These are phyloP conservation scores for Piloderma croceum DNA, from an alignment of 768 basidiomycete genomes.

Conservation along the genomic window DNA sequence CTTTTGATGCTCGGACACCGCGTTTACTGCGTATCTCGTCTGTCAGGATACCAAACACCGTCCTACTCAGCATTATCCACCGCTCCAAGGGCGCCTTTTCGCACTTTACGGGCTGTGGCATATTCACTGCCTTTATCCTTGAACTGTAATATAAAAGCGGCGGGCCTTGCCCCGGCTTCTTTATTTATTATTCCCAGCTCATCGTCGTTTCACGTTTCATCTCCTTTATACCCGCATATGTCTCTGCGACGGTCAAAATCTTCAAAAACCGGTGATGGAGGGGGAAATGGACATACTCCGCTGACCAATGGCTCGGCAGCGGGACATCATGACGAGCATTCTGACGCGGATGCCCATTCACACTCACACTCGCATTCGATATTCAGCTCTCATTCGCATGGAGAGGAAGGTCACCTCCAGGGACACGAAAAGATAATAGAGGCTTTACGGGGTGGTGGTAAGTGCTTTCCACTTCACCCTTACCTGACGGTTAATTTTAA, in stretches of 20 bases:
- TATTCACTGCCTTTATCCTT: too few relatives aligned
- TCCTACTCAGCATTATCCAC: too few relatives aligned
- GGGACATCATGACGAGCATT: too few relatives aligned
- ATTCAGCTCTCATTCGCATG: conserved; percentile 58
- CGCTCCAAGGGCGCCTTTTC: too few relatives aligned
- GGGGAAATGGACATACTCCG: conserved; percentile 21
- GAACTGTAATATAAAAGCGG: too few relatives aligned
- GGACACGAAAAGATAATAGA: conserved; percentile 65
- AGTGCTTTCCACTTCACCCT: conserved; percentile 15
- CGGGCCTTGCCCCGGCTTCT: too few relatives aligned
- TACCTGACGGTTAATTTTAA: neutral
- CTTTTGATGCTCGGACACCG: too few relatives aligned
- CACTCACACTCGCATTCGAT: conserved; percentile 61
- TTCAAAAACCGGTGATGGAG: conserved; percentile 5
- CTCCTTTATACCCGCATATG: too few relatives aligned
- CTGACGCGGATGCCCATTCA: conserved; percentile 32
- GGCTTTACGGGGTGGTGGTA: conserved; percentile 62
- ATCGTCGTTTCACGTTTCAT: neutral
- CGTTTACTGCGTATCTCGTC: too few relatives aligned
- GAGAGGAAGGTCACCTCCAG: conserved; percentile 50
- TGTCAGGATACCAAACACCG: too few relatives aligned
- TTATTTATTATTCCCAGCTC: conserved; percentile 9
- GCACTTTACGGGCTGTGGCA: too few relatives aligned
- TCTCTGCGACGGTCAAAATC: conserved; percentile 15
- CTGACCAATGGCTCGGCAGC: too few relatives aligned